Conservation (phyloP, 129 eudicot genomes). For the Mikania micrantha region DNA sequence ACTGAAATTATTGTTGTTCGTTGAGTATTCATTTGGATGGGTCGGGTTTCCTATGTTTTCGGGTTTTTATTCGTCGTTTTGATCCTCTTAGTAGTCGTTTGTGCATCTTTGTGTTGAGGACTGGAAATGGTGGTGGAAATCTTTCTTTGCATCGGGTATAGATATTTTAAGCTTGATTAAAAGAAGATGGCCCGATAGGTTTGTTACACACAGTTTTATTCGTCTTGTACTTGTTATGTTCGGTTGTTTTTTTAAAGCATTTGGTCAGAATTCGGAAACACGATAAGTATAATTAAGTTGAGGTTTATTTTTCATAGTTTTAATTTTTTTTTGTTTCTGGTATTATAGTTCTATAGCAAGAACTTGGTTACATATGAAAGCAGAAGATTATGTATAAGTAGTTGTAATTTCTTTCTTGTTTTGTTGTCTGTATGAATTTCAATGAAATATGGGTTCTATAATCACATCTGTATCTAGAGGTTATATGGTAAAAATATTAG, state of each 20-base stretch:
- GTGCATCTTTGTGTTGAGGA: no score
- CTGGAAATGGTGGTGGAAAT: no score
- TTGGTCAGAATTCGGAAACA: slow-evolving; percentile 6
- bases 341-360: slow-evolving; percentile 17
- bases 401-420: slow-evolving; percentile 5
- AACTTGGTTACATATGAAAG: slow-evolving; percentile 24
- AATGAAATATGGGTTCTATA: slow-evolving; percentile 2
- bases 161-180: slow-evolving; percentile 38
- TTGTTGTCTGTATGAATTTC: slow-evolving; percentile 18
- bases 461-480: not conserved
- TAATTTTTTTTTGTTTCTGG: slow-evolving; percentile 1
- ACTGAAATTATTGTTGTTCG: no score
- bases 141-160: no score
- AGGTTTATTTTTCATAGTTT: not conserved
- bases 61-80: no score
- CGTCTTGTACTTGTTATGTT: slow-evolving; percentile 12
- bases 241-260: slow-evolving; percentile 16
- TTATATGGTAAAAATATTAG: not conserved
- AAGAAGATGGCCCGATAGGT: slow-evolving; percentile 14
- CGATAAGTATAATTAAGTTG: slow-evolving; percentile 8
- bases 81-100: no score
- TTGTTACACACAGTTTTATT: slow-evolving; percentile 8
- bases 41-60: no score
- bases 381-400: slow-evolving; percentile 16
- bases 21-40: no score